Evolutionary conservation across 495 filamentous ascomycete genomes (phyloP), one percentile per base, ranked within the genome.

Genomic region (Acidiella bohemica): DNA sequence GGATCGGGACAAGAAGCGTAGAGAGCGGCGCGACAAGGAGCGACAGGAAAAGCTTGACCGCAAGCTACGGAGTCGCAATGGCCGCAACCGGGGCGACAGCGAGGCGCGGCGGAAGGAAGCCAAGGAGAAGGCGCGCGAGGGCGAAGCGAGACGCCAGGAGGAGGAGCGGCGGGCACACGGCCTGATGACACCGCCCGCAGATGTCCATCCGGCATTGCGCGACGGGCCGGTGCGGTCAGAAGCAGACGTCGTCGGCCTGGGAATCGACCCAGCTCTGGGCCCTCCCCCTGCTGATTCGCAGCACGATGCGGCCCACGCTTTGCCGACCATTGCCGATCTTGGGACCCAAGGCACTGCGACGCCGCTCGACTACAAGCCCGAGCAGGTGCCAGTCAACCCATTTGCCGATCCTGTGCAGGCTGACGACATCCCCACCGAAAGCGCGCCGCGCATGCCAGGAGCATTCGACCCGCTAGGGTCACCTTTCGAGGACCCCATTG

Each of bases 1-100:
- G 68, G 86, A 95, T 42, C 64, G 86, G 39, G 86, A 95, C 55
- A 67, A 79, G 44, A 73, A 84, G 43, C 69, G 86, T 22, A 71
- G 68, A 43, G 82, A 93, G 41, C 76, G 71, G 54, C 84, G 83
- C 62, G 68, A 67, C 35, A 66, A 76, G 39, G 67, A 71, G 29
- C 80, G 92, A 18, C 74, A 78, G 41, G 80, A 87, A 46, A 77
- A 65, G 42, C 56, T 81, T 18, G 71, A 81, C 41, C 70, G 76
- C 44, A 76, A 70, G 39, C 62, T 93, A 29, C 71, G 80, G 42
- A 67, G 76, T 29, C 71, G 69, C 37, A 74, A 75, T 27, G 81
- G 85, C 53, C 78, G 77, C 41, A 81, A 87, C 46, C 59, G 47
- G 10, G 42, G 42, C 19, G 43, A 51, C 24, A 51, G 47, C 27